Conservation (phyloP, 352 stramenopile species). For the Aphanomyces invadans region DNA sequence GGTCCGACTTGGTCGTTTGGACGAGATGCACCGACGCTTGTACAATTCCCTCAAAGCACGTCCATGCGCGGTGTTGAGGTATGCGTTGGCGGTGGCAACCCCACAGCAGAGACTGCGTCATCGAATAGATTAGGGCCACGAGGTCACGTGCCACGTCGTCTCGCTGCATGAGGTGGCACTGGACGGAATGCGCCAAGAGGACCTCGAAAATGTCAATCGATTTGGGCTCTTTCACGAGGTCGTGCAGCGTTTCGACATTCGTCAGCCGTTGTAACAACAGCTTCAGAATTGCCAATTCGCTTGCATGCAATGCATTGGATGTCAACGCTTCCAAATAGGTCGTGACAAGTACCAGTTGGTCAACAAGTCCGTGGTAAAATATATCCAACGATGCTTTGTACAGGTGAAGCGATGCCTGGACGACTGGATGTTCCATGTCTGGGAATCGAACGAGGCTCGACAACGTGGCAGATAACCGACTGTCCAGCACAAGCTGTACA, state of each 20-base stretch:
- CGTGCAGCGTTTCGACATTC: constrained; percentile 4
- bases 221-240: background rate
- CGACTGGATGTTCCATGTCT: background rate
- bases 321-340: background rate
- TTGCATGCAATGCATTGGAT: background rate
- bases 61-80: background rate
- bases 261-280: constrained; percentile 12
- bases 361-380: constrained; percentile 4
- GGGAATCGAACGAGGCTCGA: constrained; percentile 1
- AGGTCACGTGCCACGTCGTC: background rate
- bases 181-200: background rate
- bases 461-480: background rate
- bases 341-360: constrained; percentile 10
- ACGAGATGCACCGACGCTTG: background rate
- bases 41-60: background rate
- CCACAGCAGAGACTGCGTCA: constrained; percentile 20
- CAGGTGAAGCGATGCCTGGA: background rate
- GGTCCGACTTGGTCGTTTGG: background rate
- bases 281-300: constrained; percentile 13
- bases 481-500: background rate
- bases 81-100: background rate
- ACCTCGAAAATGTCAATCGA: background rate
- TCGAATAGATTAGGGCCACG: constrained; percentile 11
- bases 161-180: background rate
- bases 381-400: constrained; percentile 23